Evolutionary conservation across 352 stramenopile genomes (phyloP).

Genomic region (Lagenidium sp.): DNA sequence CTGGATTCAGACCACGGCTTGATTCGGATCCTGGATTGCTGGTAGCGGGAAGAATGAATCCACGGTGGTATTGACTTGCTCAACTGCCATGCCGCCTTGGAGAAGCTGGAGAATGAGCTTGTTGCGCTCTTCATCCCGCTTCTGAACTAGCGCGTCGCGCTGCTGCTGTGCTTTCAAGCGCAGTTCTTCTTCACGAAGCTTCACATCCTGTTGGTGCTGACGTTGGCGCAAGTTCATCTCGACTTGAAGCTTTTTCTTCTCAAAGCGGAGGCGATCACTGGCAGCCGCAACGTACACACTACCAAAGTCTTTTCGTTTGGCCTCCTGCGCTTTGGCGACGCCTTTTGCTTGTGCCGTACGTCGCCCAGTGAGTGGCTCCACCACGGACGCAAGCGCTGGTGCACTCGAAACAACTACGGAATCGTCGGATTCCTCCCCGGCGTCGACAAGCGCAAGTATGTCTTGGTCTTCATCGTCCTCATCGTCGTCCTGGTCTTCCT

Average conservation of each 20-base stretch:
- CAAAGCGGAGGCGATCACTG: background rate
- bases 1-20: no score
- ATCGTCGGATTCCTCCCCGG: no score
- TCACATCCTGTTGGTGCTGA: background rate
- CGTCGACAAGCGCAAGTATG: no score
- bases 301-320: background rate
- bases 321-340: background rate
- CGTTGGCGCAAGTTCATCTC: background rate
- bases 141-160: background rate
- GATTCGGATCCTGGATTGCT: no score
- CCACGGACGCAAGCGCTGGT: background rate
- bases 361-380: background rate
- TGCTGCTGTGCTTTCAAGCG: background rate
- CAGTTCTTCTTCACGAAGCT: background rate
- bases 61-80: background rate
- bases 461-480: no score
- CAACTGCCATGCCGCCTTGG: background rate
- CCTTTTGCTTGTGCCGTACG: background rate
- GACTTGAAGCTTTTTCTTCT: background rate
- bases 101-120: background rate
- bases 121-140: background rate
- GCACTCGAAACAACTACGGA: background rate
- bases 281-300: background rate
- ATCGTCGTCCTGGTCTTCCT: no score
- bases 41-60: background rate